Conservation (phyloP, 805 yeast genomes). For the Lipomyces orientalis region DNA sequence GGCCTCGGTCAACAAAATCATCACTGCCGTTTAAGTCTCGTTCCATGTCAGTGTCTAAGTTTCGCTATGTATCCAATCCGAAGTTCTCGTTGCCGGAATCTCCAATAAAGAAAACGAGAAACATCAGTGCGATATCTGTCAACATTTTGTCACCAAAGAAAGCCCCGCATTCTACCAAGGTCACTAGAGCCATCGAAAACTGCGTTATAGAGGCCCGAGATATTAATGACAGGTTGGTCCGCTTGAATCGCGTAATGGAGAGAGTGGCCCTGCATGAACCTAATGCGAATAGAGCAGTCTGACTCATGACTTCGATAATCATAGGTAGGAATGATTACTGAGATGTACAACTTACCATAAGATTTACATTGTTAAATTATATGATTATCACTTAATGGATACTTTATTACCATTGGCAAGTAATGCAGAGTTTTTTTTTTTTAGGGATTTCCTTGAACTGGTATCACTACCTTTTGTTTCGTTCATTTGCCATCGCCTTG, state of each 20-base stretch:
- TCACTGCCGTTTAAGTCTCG: background rate
- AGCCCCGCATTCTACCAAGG: background rate
- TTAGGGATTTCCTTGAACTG: too few relatives aligned
- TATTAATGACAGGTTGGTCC: background rate
- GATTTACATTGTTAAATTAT: background rate
- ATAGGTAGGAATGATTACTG: background rate
- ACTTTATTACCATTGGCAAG: background rate
- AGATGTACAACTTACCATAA: background rate
- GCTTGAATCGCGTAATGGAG: background rate
- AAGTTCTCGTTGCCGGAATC: background rate
- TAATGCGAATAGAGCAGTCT: background rate
- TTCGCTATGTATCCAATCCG: background rate
- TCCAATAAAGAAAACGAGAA: background rate
- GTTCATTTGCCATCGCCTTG: too few relatives aligned
- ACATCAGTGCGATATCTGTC: background rate
- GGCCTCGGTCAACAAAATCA: background rate
- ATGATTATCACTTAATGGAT: background rate
- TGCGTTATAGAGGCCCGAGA: background rate
- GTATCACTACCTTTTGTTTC: too few relatives aligned
- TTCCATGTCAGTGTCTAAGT: slow-evolving; percentile 1
- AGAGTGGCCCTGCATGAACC: background rate
- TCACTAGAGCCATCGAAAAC: background rate
- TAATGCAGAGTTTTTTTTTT: too few relatives aligned
- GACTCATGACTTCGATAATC: background rate
- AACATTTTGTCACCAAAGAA: background rate